Percentiles rank a stretch among this genome's conserved stretches.
Conservation (phyloP, 2,329 filamentous ascomycete genomes). For the Botrytis fragariae region DNA sequence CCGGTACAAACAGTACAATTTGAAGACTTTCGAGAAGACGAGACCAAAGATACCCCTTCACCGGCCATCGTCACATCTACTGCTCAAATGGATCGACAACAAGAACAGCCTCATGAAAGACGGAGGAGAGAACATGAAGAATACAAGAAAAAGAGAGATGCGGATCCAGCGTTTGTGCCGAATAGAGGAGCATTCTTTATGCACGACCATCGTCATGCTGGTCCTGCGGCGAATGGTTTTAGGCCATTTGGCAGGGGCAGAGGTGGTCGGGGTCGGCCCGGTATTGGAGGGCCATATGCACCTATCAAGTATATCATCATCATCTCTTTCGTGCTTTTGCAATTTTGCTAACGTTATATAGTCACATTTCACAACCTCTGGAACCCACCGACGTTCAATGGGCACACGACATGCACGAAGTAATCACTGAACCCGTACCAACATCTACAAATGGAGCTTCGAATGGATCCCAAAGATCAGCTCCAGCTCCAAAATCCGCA, state of each 20-base stretch:
- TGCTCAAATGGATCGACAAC: constrained; percentile 43
- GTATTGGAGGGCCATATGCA: constrained; percentile 55
- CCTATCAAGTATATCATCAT: constrained; percentile 61
- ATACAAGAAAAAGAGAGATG: constrained; percentile 81
- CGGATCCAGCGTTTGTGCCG: constrained; percentile 89
- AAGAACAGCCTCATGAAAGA: constrained; percentile 63
- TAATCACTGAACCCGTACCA: constrained; percentile 48
- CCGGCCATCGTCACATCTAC: constrained; percentile 40
- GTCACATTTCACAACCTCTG: constrained; percentile 45
- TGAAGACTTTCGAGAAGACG: constrained; percentile 38
- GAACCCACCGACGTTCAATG: constrained; percentile 72
- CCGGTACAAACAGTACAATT: constrained; percentile 32
- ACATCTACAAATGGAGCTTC: constrained; percentile 42
- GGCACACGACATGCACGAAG: constrained; percentile 94
- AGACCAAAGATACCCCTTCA: constrained; percentile 32
- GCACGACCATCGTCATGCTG: constrained; percentile 84
- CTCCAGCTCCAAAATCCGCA: constrained; percentile 51
- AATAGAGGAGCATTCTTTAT: constrained; percentile 95
- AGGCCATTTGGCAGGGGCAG: constrained; percentile 66
- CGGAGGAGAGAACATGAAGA: constrained; percentile 86
- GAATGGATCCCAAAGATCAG: constrained; percentile 31
- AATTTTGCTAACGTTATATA: constrained; percentile 35
- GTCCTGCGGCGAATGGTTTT: constrained; percentile 75
- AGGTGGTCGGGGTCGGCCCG: constrained; percentile 55
- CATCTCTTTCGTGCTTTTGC: constrained; percentile 22